These are phyloP conservation scores for Leishmania lainsoni DNA, from an alignment of 208 protist species.

Conservation along the genomic window DNA sequence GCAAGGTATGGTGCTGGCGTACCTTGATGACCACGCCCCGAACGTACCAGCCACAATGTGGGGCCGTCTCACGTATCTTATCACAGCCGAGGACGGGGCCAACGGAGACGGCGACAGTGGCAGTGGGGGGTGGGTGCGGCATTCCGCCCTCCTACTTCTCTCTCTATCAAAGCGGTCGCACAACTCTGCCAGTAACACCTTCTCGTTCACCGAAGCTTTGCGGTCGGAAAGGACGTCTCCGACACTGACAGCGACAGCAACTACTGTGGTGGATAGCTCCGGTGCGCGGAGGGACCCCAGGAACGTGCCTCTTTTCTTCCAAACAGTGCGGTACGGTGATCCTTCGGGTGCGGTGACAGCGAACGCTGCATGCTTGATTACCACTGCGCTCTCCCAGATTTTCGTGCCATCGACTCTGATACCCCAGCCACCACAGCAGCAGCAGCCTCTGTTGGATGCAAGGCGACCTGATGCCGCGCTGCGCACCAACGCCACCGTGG, in stretches of 20 bases:
- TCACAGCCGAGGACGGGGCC: constrained; percentile 1
- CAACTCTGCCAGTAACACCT: not conserved
- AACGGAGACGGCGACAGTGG: not conserved
- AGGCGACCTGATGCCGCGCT: not conserved
- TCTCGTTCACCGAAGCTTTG: not conserved
- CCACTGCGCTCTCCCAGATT: not conserved
- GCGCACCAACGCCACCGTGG: not conserved
- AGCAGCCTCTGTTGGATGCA: not conserved
- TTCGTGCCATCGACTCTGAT: not conserved
- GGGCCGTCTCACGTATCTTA: constrained; percentile 8
- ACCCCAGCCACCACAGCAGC: not conserved
- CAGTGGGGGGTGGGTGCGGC: constrained; percentile 36
- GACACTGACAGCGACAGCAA: not conserved
- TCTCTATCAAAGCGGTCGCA: constrained; percentile 24
- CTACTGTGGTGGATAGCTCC: not conserved
- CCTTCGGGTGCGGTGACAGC: not conserved
- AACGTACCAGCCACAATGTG: not conserved
- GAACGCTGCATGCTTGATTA: not conserved
- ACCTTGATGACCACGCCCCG: constrained; percentile 37
- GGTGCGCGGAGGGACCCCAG: not conserved
- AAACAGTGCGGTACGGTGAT: not conserved
- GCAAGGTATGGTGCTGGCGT: constrained; percentile 44
- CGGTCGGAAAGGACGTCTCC: not conserved
- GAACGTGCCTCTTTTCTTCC: not conserved
- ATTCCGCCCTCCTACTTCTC: constrained; percentile 54